Evolutionary conservation across 441 rosid genomes (phyloP), one percentile per base, ranked within the genome.

Genomic region (Mallotus repandus): DNA sequence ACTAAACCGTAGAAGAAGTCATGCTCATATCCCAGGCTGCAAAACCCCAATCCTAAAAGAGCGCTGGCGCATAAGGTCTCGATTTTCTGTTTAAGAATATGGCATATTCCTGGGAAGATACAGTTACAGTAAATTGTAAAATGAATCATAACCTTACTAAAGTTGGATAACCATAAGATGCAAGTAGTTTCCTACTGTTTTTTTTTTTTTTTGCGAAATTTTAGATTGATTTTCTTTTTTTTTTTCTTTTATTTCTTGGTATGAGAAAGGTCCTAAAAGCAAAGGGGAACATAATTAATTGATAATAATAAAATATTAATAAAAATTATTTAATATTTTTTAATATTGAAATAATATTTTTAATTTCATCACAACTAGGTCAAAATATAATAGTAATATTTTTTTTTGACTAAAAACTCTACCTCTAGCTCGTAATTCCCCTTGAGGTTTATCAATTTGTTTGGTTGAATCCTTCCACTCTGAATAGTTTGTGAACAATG

Each of bases 1-100:
- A 76, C 81, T 81, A 92, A 84, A 74, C 92, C 88, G 9, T 72
- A 67, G 86, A 89, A 92, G 86, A 92, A 92, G 77, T 89, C 91
- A 79, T 86, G 82, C 32, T 81, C 84, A 21, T 82, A 83, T 38
- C 93, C 96, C 72, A 86, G 78, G 79, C 74, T 84, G 53, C 73
- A 79, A 70, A 92, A 76, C 76, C 91, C 94, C 84, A 86, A 76
- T 75, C 88, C 96, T 70, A 89, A 66, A 76, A 92, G 85, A 64
- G 83, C 76, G 64, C 81, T 78, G 69, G 79, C 75, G 66, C 72
- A 83, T 61, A 88, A 52, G 63, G 78, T 78, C 75, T 82, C 80
- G 66, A 81, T 54, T 76, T 81, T 89, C 85, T 77, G 80, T 59
- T 75, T 74, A 65, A 87, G 81, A 50, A 58, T 73, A 66, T 64